These are phyloP conservation scores for Macrolepiota fuliginosa DNA, from an alignment of 768 basidiomycete genomes.

Conservation along the genomic window DNA sequence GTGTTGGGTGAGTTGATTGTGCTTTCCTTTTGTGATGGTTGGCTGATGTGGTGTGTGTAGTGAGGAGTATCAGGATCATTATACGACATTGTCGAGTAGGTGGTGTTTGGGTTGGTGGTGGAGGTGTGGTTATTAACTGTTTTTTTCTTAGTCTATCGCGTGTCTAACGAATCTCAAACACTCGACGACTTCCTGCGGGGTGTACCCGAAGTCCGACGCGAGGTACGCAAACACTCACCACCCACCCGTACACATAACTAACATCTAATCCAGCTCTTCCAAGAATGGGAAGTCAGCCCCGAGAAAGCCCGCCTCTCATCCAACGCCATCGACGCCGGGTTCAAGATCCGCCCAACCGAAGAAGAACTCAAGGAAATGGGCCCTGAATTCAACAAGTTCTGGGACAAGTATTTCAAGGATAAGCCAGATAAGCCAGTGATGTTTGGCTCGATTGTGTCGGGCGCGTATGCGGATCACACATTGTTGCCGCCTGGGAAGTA, in stretches of 20 bases:
- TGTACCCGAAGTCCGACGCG: conserved; percentile 53
- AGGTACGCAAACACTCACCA: conserved; percentile 32
- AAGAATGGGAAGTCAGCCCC: conserved; percentile 64
- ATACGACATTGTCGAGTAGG: conserved; percentile 64
- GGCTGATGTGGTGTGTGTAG: conserved; percentile 25
- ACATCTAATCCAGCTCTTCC: conserved; percentile 39
- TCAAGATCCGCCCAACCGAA: conserved; percentile 72
- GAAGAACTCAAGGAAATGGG: conserved; percentile 75
- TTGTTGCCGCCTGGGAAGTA: conserved; percentile 71
- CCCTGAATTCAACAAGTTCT: conserved; percentile 70
- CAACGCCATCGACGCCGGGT: conserved; percentile 73
- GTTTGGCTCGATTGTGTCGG: conserved; percentile 58
- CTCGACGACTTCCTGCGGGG: conserved; percentile 72
- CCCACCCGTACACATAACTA: neutral
- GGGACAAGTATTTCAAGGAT: conserved; percentile 73
- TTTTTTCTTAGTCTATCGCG: conserved; percentile 53
- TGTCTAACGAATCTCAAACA: conserved; percentile 61
- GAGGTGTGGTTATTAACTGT: neutral
- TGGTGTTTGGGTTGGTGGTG: neutral
- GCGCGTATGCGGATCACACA: conserved; percentile 68
- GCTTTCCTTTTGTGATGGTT: neutral
- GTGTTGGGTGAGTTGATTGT: conserved; percentile 51
- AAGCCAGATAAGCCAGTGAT: conserved; percentile 80
- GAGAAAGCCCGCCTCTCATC: conserved; percentile 68
- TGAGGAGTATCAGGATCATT: conserved; percentile 74